These are phyloP conservation scores for Tylopilus vinaceipallidus DNA, from an alignment of 768 basidiomycete genomes.

Conservation along the genomic window DNA sequence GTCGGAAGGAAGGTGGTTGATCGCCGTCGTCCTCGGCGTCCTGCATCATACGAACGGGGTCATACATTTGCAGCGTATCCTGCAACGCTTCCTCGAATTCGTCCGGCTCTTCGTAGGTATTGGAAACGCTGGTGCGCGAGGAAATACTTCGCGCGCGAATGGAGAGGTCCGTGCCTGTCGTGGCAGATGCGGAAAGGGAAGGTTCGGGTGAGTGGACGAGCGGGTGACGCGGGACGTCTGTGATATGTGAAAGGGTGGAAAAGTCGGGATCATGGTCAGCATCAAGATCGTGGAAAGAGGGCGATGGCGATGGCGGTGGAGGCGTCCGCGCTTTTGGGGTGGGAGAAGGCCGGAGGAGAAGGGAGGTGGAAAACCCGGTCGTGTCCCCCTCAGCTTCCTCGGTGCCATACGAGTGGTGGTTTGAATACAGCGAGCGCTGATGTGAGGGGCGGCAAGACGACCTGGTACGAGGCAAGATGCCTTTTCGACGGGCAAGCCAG, in stretches of 20 bases:
- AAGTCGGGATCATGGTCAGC: neutral
- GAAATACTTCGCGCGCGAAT: slow-evolving; percentile 29
- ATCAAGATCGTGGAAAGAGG: neutral
- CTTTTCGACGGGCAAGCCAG: slow-evolving; percentile 56
- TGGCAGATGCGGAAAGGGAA: slow-evolving; percentile 34
- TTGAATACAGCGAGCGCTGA: slow-evolving; percentile 17
- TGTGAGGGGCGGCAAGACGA: slow-evolving; percentile 1
- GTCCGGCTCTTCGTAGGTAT: slow-evolving; percentile 5
- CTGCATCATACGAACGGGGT: slow-evolving; percentile 28
- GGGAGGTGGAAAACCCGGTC: slow-evolving; percentile 23
- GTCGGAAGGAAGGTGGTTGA: slow-evolving; percentile 25
- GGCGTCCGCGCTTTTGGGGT: neutral
- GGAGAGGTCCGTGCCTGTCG: slow-evolving; percentile 34
- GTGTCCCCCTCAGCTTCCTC: slow-evolving; percentile 15
- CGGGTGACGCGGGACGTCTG: slow-evolving; percentile 32
- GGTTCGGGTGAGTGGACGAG: slow-evolving; percentile 31
- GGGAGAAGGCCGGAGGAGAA: slow-evolving; percentile 26
- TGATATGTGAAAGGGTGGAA: slow-evolving; percentile 25
- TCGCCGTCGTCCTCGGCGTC: slow-evolving; percentile 30
- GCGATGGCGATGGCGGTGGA: neutral
- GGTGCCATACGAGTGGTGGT: slow-evolving; percentile 20
- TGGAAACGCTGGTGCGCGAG: slow-evolving; percentile 24
- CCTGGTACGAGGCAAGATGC: slow-evolving; percentile 27
- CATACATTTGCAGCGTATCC: slow-evolving; percentile 16
- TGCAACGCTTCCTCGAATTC: slow-evolving; percentile 13